Conservation (phyloP, 768 basidiomycete species). For the Neoboletus subvelutipes region DNA sequence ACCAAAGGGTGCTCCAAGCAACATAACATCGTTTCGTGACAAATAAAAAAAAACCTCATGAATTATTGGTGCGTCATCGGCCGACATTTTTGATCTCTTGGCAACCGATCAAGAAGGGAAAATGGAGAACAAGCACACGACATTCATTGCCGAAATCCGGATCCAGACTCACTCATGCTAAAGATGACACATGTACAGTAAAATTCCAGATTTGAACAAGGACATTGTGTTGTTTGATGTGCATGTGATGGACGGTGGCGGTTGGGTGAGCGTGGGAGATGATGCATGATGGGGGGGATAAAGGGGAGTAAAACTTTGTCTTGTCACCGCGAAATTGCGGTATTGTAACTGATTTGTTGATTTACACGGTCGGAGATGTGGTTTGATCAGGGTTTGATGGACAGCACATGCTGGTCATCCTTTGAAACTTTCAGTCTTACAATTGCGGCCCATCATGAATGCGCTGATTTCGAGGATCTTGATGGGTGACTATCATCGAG, state of each 20-base stretch:
- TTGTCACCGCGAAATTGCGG: background rate
- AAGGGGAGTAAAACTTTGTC: background rate
- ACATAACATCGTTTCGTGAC: background rate
- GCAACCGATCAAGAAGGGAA: background rate
- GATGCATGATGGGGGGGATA: background rate
- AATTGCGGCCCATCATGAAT: background rate
- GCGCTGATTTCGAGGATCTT: background rate
- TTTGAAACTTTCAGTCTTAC: background rate
- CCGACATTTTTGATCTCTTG: background rate
- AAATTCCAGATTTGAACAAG: background rate
- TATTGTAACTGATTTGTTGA: background rate
- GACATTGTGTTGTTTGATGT: background rate
- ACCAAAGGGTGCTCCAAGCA: background rate
- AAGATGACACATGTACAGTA: background rate
- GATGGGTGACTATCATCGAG: background rate
- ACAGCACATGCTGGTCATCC: background rate
- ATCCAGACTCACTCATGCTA: background rate
- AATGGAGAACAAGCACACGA: background rate
- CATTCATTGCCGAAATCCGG: background rate
- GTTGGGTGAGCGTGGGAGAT: slow-evolving; percentile 15
- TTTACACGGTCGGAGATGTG: background rate
- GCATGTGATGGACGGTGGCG: slow-evolving; percentile 9
- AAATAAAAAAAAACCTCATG: no score
- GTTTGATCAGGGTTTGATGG: background rate
- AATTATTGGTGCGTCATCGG: no score